Percentiles rank a stretch among this genome's conserved stretches.
Evolutionary conservation across 257 asterid genomes (phyloP).

Genomic region (Solanum piurae): DNA sequence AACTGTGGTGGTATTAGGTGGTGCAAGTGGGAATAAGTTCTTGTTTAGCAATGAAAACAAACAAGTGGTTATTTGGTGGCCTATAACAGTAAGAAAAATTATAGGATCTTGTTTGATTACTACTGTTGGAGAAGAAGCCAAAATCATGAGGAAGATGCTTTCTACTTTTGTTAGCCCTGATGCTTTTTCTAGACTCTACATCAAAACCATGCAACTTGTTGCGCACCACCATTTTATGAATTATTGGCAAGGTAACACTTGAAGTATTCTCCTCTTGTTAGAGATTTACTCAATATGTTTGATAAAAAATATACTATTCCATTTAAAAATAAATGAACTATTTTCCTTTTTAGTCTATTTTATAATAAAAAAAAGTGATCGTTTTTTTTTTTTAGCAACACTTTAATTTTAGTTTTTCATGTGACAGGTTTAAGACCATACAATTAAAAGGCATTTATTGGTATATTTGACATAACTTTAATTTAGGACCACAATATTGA

Average conservation of each 20-base stretch:
- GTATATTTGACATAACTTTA: neutral
- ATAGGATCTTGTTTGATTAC: constrained; percentile 42
- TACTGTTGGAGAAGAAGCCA: constrained; percentile 45
- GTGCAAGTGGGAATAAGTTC: constrained; percentile 20
- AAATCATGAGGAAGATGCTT: constrained; percentile 45
- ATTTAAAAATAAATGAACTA: no score
- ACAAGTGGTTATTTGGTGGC: constrained; percentile 38
- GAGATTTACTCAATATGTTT: neutral
- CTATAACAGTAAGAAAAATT: constrained; percentile 34
- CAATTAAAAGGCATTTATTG: no score
- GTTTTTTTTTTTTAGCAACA: no score
- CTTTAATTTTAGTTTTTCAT: no score
- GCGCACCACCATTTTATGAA: constrained; percentile 40
- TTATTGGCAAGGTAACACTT: constrained; percentile 50
- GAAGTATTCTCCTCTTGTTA: neutral
- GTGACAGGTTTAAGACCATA: neutral
- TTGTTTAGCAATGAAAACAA: constrained; percentile 23
- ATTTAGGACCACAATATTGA: neutral
- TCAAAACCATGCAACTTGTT: constrained; percentile 38
- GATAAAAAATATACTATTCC: no score
- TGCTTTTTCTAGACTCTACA: constrained; percentile 43
- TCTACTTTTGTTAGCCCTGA: constrained; percentile 48
- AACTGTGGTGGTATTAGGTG: constrained; percentile 15
- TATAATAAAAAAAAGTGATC: neutral
- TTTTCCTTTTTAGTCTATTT: neutral